These are phyloP conservation scores for Coemansia guatemalensis DNA, from an alignment of 192 early-diverging fungal species.

Conservation along the genomic window DNA sequence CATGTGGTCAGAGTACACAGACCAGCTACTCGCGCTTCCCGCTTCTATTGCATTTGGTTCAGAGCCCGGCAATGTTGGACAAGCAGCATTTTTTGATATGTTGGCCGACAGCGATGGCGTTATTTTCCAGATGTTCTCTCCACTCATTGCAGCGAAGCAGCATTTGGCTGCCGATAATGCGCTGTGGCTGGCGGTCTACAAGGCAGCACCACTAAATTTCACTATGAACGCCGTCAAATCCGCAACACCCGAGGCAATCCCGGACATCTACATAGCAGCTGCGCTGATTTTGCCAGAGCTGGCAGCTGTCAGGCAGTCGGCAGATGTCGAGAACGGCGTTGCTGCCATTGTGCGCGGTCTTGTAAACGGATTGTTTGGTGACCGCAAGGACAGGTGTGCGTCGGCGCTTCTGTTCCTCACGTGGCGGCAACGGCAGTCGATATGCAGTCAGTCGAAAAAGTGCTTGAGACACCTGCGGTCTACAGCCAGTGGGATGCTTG, in stretches of 20 bases:
- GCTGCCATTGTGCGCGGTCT: slow-evolving; percentile 1
- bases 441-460: background rate
- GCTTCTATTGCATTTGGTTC: slow-evolving; percentile 11
- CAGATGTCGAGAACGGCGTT: background rate
- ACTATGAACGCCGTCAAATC: slow-evolving; percentile 8
- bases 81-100: slow-evolving; percentile 7
- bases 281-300: slow-evolving; percentile 26
- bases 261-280: slow-evolving; percentile 15
- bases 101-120: slow-evolving; percentile 16
- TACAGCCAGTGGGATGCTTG: background rate
- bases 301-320: background rate
- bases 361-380: background rate
- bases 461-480: background rate
- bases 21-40: slow-evolving; percentile 18
- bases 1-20: slow-evolving; percentile 26
- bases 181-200: slow-evolving; percentile 21
- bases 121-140: slow-evolving; percentile 14
- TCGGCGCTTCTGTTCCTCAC: slow-evolving; percentile 27
- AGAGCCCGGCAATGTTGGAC: background rate
- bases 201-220: slow-evolving; percentile 7
- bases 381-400: background rate
- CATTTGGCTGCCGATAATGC: slow-evolving; percentile 3
- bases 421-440: slow-evolving; percentile 19
- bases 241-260: background rate
- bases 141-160: slow-evolving; percentile 21